Evolutionary conservation across 2,329 filamentous ascomycete genomes (phyloP).

Genomic region (Xylariaceae sp.): DNA sequence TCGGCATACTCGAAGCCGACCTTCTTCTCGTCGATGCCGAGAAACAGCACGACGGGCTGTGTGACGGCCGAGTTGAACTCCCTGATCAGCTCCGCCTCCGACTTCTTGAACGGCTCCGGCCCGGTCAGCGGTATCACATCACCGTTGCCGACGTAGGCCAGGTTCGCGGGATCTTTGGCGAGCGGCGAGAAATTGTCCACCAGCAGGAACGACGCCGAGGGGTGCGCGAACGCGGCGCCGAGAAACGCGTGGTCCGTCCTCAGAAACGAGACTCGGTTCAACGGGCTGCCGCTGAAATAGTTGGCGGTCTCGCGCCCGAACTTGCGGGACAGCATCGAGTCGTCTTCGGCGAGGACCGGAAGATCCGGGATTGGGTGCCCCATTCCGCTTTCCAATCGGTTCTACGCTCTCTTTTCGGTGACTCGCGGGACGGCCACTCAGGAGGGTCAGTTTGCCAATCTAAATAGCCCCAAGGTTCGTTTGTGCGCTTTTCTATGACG

Average conservation of each 20-base stretch:
- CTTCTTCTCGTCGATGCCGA: conserved; percentile 74
- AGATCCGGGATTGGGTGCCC: conserved; percentile 45
- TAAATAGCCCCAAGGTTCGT: neutral
- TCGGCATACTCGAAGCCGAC: conserved; percentile 63
- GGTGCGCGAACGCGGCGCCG: conserved; percentile 65
- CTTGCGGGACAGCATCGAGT: conserved; percentile 72
- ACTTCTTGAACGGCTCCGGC: conserved; percentile 67
- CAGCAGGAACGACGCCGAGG: conserved; percentile 72
- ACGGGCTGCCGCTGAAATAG: conserved; percentile 78
- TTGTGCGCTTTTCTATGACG: neutral
- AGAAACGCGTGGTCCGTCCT: conserved; percentile 73
- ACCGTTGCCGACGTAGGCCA: conserved; percentile 69
- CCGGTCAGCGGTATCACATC: conserved; percentile 75
- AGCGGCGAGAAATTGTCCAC: conserved; percentile 80
- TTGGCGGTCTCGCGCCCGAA: conserved; percentile 82
- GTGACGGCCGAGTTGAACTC: conserved; percentile 72
- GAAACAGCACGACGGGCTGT: conserved; percentile 75
- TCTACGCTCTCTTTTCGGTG: neutral
- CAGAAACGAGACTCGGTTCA: conserved; percentile 81
- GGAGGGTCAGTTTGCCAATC: neutral
- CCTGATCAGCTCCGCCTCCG: conserved; percentile 73
- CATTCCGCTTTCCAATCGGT: conserved; percentile 33
- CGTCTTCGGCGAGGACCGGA: conserved; percentile 48
- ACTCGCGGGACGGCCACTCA: neutral
- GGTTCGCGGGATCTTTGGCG: conserved; percentile 58